Base-by-base conservation (phyloP, 2,329 filamentous ascomycete genomes). In the Epicoccum sorghinum region DNA sequence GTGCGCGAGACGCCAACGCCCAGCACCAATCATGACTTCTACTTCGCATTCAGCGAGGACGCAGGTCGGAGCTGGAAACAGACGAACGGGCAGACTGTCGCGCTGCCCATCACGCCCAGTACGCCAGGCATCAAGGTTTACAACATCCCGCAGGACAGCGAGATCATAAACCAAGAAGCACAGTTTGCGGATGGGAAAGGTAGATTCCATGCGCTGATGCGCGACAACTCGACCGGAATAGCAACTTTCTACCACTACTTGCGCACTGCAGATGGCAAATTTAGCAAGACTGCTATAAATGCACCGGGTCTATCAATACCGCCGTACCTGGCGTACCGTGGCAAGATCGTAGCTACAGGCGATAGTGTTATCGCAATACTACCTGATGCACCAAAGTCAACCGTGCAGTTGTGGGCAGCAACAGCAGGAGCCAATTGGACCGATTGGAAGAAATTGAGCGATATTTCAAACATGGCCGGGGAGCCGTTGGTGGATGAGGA, bases 121-220 rank as follows among this genome's bases (percentile, higher is more conserved):
- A 72, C 76, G 0, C 52, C 69, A 0, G 80, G 79, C 0, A 77
- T 81, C 41, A 72, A 76, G 13, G 77, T 78, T 1, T 79, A 78
- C 48, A 64, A 66, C 3, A 79, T 82, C n/a, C 74, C 77, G 0
- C 79, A 78, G 58, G 74, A 75, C 4, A 77, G 71, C 22, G 77
- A 81, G 1, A 74, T 83, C 47, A 76, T 78, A 52, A 83, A 82
- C 57, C 80, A 83, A 65, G 80, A 82, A 67, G 75, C 77, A 3
- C 80, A 83, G 58, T 76, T 75, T 7, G 77, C 78, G 2, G 80
- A 82, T 41, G 55, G 59, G 3, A 72, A 71, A 2, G 80, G 80
- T 0, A 75, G 78, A 1, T 78, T 82, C 50, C 80, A 82, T 47
- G 76, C 81, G 1, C 60, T 82, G 27, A 83, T 82, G 58, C 71